A percentile compares a stretch with the other conserved stretches of the same genome.
Evolutionary conservation across 371 early-diverging fungal species (phyloP).

Genomic region (Syncephalastrum racemosum): DNA sequence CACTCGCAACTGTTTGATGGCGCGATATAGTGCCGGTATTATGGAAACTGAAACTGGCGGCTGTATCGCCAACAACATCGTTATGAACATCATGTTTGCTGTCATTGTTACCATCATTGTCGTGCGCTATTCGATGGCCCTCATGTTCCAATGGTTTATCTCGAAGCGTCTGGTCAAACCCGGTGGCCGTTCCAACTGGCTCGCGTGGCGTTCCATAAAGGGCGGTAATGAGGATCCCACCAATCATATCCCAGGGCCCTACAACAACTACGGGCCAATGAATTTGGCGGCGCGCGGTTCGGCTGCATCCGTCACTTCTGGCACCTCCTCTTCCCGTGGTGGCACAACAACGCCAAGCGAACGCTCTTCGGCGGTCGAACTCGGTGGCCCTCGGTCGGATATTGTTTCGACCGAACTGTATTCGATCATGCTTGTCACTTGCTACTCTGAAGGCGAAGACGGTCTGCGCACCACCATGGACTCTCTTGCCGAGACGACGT

Average conservation of each 20-base stretch:
- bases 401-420: conserved; percentile 50
- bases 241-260: conserved; percentile 46
- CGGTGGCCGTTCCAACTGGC: conserved; percentile 48
- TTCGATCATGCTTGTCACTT: conserved; percentile 65
- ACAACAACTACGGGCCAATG: conserved; percentile 41
- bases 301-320: conserved; percentile 21
- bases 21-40: conserved; percentile 47
- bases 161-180: conserved; percentile 44
- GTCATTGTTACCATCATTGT: conserved; percentile 49
- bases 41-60: conserved; percentile 50
- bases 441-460: conserved; percentile 80
- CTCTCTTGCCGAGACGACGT: conserved; percentile 73
- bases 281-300: conserved; percentile 15
- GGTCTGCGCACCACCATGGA: conserved; percentile 82
- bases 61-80: conserved; percentile 60
- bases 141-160: conserved; percentile 63
- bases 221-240: conserved; percentile 51
- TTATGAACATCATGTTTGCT: conserved; percentile 44
- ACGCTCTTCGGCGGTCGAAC: conserved; percentile 17
- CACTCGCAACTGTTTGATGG: conserved; percentile 40
- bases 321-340: conserved; percentile 21
- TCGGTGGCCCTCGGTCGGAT: conserved; percentile 27
- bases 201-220: conserved; percentile 51
- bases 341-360: conserved; percentile 26
- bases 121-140: conserved; percentile 59